A percentile compares a stretch with the other conserved stretches of the same genome.
These are phyloP conservation scores for Monosporascus sp. DNA, from an alignment of 2,329 filamentous ascomycete genomes.

Conservation along the genomic window DNA sequence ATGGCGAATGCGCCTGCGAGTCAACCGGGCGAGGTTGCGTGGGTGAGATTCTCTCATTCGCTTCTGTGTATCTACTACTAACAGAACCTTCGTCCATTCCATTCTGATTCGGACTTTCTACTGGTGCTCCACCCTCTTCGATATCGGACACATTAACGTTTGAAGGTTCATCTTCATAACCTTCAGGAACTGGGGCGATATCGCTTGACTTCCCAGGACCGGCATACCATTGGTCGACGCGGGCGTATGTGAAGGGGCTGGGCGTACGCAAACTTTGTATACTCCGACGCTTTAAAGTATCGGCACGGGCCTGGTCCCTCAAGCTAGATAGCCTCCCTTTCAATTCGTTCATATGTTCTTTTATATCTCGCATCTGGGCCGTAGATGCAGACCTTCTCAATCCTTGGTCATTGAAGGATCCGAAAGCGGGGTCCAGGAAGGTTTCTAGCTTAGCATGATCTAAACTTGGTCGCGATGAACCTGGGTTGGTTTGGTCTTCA, in stretches of 20 bases:
- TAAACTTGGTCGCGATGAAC: slow-evolving; percentile 15
- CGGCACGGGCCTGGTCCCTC: slow-evolving; percentile 71
- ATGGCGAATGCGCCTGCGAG: slow-evolving; percentile 3
- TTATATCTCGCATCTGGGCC: slow-evolving; percentile 67
- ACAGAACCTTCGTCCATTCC: slow-evolving; percentile 22
- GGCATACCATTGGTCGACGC: slow-evolving; percentile 47
- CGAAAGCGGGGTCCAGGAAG: slow-evolving; percentile 41
- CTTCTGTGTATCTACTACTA: slow-evolving; percentile 21
- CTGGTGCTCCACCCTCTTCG: slow-evolving; percentile 9
- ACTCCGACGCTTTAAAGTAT: slow-evolving; percentile 72
- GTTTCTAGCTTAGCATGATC: slow-evolving; percentile 29
- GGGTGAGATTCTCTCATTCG: slow-evolving; percentile 20
- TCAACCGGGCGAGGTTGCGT: slow-evolving; percentile 10
- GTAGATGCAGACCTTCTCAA: slow-evolving; percentile 64
- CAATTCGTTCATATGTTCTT: slow-evolving; percentile 79
- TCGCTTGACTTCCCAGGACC: slow-evolving; percentile 23
- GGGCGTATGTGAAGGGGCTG: slow-evolving; percentile 72
- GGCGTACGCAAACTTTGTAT: slow-evolving; percentile 68
- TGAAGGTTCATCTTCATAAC: slow-evolving; percentile 5
- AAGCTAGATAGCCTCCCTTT: slow-evolving; percentile 80
- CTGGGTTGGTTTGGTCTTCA: slow-evolving; percentile 28
- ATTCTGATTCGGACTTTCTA: slow-evolving; percentile 1
- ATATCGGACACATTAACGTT: slow-evolving; percentile 12
- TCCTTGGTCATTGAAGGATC: slow-evolving; percentile 37
- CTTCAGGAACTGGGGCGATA: slow-evolving; percentile 8